Base-by-base conservation (phyloP, 495 filamentous ascomycete species). In the Aspergillus ostianus region DNA sequence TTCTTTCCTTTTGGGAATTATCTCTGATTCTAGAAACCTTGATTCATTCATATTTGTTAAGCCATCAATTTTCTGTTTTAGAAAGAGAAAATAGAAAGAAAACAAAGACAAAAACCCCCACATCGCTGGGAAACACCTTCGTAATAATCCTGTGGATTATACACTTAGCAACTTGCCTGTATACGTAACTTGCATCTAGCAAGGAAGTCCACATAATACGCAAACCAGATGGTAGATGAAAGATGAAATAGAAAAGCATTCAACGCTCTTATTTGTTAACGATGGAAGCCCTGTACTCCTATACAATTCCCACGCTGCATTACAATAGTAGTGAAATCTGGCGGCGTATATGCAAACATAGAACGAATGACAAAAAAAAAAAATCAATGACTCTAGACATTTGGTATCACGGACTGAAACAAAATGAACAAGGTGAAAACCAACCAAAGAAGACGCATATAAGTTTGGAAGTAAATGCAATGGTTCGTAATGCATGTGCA, bases 401-500 rank as follows among this genome's bases (percentile, higher is more conserved):
- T 53, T 66, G 64, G 64, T 63, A 66, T 60, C 57, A 59, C 55
- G 46, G 47, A 60, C 41, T 41, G 36, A 15, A 41, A 41, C 10
- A 41, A 57, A 48, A 47, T 50, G 51, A 59, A 60, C 41, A 51
- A 29, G 32, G 44, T 51, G 19, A 57, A 54, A 49, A 49, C 19
- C 55, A 47, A 47, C 21, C 54, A 55, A 23, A 19, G 26, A 27
- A 51, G 20, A 48, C 13, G 27, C 15, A 26, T 46, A 56, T 41
- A 17, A n/a, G 48, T 13, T 27, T 1, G 18, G 17, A 58, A 70
- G 65, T 60, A 65, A 73, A 66, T 71, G 70, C 32, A 26, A 53
- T 20, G 47, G 62, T 60, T 67, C 62, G 63, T 74, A 65, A 73
- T 58, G 60, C 57, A 60, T 66, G 57, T 62, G 58, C 64, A 57